Base-by-base conservation (phyloP, 2,329 filamentous ascomycete genomes). In the Tolypocladium tundrense region DNA sequence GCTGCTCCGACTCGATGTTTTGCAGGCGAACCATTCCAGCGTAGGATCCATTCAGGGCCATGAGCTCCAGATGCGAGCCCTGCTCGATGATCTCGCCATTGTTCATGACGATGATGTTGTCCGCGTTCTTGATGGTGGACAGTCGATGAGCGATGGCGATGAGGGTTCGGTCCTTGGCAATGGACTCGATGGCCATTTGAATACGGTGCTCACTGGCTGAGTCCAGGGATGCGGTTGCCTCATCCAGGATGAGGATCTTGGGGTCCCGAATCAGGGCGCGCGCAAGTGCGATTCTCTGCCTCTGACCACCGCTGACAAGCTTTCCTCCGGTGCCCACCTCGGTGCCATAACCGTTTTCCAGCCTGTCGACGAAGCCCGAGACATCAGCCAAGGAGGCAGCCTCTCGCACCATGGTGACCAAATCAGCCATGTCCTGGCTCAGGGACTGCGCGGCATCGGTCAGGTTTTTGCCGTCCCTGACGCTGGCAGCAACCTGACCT, bases 81-180 rank as follows among this genome's bases (percentile, higher is more conserved):
- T 85, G 76, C 67, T 89, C 86, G 13, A 86, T 73, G 4, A 86
- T 78, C 53, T 77, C 69, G 0, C 87, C 86, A 57, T 79, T 73
- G 16, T 81, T 77, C 67, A 88, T 77, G 21, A 89, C 86, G 24
- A 88, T 75, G 58, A 90, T 88, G 60, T 83, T 81, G 63, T 89
- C 83, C 0, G 86, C 86, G 56, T 83, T 78, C 64, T 79, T 80
- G 60, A 86, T 83, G 0, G 83, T 86, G 0, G 80, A 83, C 1
- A 86, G 70, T 2, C 83, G 74, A 67, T 86, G 84, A 0, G 86
- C 85, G 61, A 89, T 86, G 19, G 84, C 77, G 57, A 89, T 82
- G 0, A 86, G 84, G 0, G 86, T 88, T 31, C 86, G 76, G 56
- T 79, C 77, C 57, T 77, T 73, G 2, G 75, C 66, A 61, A 80